These are phyloP conservation scores for Stereocaulon alpinum DNA, from an alignment of 495 filamentous ascomycete genomes.

Conservation along the genomic window DNA sequence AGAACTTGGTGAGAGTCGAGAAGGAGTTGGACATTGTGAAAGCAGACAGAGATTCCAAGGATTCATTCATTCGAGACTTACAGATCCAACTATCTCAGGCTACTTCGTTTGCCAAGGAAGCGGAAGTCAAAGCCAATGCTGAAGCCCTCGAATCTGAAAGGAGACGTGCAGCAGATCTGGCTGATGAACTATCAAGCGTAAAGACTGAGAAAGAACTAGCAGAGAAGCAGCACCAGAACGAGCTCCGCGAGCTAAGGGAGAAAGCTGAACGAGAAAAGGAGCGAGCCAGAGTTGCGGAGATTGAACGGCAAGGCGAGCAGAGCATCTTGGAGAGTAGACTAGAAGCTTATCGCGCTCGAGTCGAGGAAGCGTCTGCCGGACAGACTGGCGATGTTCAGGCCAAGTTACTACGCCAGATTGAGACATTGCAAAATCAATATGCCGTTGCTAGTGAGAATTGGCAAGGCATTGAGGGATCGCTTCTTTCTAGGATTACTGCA, in stretches of 20 bases:
- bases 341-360: constrained; percentile 72
- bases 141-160: constrained; percentile 63
- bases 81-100: constrained; percentile 61
- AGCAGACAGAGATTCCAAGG: constrained; percentile 55
- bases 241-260: constrained; percentile 58
- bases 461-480: constrained; percentile 83
- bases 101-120: constrained; percentile 52
- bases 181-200: constrained; percentile 58
- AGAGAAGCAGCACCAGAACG: constrained; percentile 57
- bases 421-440: constrained; percentile 94
- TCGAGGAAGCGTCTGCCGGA: constrained; percentile 84
- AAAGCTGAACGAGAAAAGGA: constrained; percentile 67
- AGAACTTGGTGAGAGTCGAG: constrained; percentile 53
- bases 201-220: constrained; percentile 68
- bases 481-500: constrained; percentile 59
- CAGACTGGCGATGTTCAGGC: constrained; percentile 73
- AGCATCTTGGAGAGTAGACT: constrained; percentile 75
- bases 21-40: constrained; percentile 60
- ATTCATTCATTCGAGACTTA: constrained; percentile 55
- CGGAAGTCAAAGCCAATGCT: constrained; percentile 53
- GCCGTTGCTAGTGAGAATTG: constrained; percentile 91
- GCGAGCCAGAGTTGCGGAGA: constrained; percentile 55
- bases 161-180: constrained; percentile 53
- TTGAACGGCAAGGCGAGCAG: constrained; percentile 76
- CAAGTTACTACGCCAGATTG: constrained; percentile 85